A percentile compares a stretch with the other conserved stretches of the same genome.
Evolutionary conservation across 2,329 filamentous ascomycete genomes (phyloP).

Genomic region (Aspergillus texensis): DNA sequence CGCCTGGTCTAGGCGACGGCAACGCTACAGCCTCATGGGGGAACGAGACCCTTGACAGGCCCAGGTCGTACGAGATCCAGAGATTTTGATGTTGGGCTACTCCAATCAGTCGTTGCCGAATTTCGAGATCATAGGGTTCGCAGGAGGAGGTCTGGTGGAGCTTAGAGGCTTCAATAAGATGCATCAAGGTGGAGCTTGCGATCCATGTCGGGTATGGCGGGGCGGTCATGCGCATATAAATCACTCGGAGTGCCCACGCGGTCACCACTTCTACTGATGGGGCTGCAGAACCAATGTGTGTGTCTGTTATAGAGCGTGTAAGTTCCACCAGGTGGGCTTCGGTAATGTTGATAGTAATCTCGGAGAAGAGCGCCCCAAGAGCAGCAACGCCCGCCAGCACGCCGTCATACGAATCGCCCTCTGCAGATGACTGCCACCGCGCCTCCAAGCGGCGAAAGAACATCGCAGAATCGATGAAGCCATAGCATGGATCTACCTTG

Average conservation of each 20-base stretch:
- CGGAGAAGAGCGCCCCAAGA: constrained; percentile 55
- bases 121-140: constrained; percentile 33
- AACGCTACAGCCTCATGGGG: constrained; percentile 38
- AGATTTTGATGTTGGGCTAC: constrained; percentile 60
- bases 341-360: constrained; percentile 40
- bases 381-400: constrained; percentile 57
- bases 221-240: constrained; percentile 56
- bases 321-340: constrained; percentile 53
- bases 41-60: constrained; percentile 54
- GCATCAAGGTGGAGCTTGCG: constrained; percentile 38
- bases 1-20: constrained; percentile 44
- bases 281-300: constrained; percentile 13
- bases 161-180: constrained; percentile 56
- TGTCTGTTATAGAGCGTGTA: constrained; percentile 49
- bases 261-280: constrained; percentile 33
- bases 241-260: constrained; percentile 54
- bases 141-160: constrained; percentile 22
- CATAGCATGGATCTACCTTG: constrained; percentile 56
- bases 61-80: constrained; percentile 62
- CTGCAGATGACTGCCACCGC: constrained; percentile 26
- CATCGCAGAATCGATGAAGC: constrained; percentile 44
- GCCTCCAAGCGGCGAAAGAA: constrained; percentile 26
- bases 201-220: constrained; percentile 52
- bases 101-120: constrained; percentile 47
- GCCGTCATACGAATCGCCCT: constrained; percentile 44